Evolutionary conservation across 225 moss, liverwort and hornwort genomes (phyloP).

Genomic region (Antitrichia curtipendula): DNA sequence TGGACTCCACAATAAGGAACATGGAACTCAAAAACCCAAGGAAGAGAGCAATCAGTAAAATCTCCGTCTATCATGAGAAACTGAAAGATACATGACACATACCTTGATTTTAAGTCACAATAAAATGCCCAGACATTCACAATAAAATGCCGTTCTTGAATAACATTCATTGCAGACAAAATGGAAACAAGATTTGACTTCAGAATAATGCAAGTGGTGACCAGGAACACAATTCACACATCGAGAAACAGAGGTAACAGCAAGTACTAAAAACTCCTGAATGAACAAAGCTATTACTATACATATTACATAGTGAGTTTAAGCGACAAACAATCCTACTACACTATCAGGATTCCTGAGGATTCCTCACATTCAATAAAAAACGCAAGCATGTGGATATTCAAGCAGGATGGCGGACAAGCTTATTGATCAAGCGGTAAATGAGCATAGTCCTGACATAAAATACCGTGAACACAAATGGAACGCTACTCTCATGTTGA

Average conservation of each 20-base stretch:
- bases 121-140: not conserved
- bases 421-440: not conserved
- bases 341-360: not conserved
- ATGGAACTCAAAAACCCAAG: not conserved
- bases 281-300: not conserved
- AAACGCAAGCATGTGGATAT: not conserved
- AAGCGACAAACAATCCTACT: not conserved
- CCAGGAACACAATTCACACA: not conserved
- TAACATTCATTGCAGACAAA: not conserved
- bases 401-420: constrained; percentile 11
- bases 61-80: not conserved
- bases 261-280: not conserved
- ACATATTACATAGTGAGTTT: not conserved
- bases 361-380: not conserved
- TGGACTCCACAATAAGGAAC: not conserved
- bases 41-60: not conserved
- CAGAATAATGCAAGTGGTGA: not conserved
- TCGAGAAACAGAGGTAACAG: not conserved
- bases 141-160: not conserved
- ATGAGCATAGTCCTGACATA: not conserved
- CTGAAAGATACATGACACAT: not conserved
- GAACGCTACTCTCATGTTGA: not conserved
- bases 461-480: not conserved
- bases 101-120: not conserved
- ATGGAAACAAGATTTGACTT: not conserved